A percentile compares a stretch with the other conserved stretches of the same genome.
Evolutionary conservation across 176 grass and related monocot species (phyloP).

Genomic region (Saccharum spontaneum): DNA sequence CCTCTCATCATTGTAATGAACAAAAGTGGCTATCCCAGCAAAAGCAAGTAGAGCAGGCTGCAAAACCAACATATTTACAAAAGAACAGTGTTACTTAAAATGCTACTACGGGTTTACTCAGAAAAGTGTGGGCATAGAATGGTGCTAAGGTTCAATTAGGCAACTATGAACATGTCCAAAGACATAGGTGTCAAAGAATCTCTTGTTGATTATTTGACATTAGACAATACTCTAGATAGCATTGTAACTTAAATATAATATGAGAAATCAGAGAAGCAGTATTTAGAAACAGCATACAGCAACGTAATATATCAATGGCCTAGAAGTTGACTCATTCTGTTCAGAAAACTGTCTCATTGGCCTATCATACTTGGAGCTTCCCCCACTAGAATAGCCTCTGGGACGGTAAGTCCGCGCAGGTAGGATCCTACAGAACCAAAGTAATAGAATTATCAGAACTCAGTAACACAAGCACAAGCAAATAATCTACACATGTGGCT

Average conservation of each 20-base stretch:
- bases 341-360: conserved; percentile 60
- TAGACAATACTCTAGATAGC: not conserved
- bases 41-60: conserved; percentile 76
- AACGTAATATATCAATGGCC: conserved; percentile 57
- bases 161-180: not conserved
- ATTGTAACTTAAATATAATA: conserved; percentile 4
- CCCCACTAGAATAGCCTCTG: conserved; percentile 50
- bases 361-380: conserved; percentile 44
- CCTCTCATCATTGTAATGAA: conserved; percentile 94
- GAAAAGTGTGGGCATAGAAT: not conserved
- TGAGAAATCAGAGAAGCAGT: conserved; percentile 18
- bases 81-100: not conserved
- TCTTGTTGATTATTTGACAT: not conserved
- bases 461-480: conserved; percentile 1
- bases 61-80: conserved; percentile 43
- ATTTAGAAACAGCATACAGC: conserved; percentile 53
- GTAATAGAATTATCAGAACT: not conserved
- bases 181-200: not conserved
- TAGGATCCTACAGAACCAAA: conserved; percentile 30
- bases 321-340: conserved; percentile 47
- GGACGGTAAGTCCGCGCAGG: conserved; percentile 14
- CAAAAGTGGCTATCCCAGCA: conserved; percentile 60
- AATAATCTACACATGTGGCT: not conserved
- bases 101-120: not conserved
- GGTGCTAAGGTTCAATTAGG: not conserved